phyloP scores from a whole-genome alignment of 306 rosid species.

The Trifolium repens region DNA sequence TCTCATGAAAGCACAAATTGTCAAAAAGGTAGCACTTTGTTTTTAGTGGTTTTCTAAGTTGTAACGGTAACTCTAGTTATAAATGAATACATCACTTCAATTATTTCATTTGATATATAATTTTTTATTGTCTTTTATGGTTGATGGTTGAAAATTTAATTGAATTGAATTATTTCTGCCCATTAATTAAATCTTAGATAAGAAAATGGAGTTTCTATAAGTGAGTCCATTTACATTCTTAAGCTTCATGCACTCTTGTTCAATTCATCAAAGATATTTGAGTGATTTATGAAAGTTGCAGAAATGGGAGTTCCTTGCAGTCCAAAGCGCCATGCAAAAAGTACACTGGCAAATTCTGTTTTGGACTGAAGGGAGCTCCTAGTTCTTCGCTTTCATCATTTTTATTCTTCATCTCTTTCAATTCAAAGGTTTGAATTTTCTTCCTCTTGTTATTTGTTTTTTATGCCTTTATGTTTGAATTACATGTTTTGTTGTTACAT shows the following conservation, averaged over 20 bases:
- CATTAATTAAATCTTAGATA: constrained; percentile 20
- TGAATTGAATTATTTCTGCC: constrained; percentile 6
- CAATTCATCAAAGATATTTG: constrained; percentile 28
- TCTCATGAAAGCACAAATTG: constrained; percentile 37
- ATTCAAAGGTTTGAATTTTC: constrained; percentile 3
- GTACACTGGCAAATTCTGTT: constrained; percentile 25
- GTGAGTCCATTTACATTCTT: constrained; percentile 13
- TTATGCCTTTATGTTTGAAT: background rate
- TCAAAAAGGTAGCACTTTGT: constrained; percentile 36
- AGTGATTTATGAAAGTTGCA: constrained; percentile 50
- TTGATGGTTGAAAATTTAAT: constrained; percentile 21
- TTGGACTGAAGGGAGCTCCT: constrained; percentile 94
- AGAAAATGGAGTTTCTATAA: constrained; percentile 31
- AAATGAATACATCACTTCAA: constrained; percentile 26
- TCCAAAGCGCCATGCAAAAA: constrained; percentile 48
- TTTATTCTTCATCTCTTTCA: constrained; percentile 12
- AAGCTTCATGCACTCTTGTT: background rate
- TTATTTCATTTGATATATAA: constrained; percentile 17
- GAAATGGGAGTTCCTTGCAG: constrained; percentile 76
- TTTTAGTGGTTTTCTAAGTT: constrained; percentile 39
- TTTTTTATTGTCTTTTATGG: constrained; percentile 7
- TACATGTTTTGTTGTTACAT: background rate
- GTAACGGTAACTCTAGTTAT: constrained; percentile 41
- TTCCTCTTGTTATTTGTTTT: background rate
- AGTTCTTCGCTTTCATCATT: constrained; percentile 60